Percentiles rank a stretch among this genome's conserved stretches.
Evolutionary conservation across 2,329 filamentous ascomycete species (phyloP).

Genomic region (Colletotrichum noveboracense): DNA sequence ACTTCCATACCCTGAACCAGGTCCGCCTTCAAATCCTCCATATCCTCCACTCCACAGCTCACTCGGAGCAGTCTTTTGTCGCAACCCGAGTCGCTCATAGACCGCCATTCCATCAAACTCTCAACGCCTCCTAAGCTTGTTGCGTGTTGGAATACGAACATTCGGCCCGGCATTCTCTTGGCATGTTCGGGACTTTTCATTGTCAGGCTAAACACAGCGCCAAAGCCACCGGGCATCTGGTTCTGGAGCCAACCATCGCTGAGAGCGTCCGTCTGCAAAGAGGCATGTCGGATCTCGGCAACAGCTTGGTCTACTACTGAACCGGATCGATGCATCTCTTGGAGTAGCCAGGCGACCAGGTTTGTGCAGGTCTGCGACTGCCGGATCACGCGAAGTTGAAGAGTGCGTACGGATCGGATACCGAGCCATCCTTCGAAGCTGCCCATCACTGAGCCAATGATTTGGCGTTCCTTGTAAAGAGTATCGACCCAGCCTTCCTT

Average conservation of each 20-base stretch:
- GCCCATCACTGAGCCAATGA: slow-evolving; percentile 84
- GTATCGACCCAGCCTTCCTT: slow-evolving; percentile 59
- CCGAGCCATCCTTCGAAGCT: slow-evolving; percentile 92
- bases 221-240: not conserved
- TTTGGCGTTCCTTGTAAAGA: slow-evolving; percentile 71
- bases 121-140: not conserved
- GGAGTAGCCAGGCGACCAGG: not conserved
- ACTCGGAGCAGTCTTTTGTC: not conserved
- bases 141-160: not conserved
- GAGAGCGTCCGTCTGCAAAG: not conserved
- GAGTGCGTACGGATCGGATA: slow-evolving; percentile 81
- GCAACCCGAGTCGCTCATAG: not conserved
- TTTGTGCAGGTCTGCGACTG: slow-evolving; percentile 64
- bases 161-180: not conserved
- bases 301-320: not conserved
- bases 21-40: not conserved
- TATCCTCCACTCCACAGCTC: not conserved
- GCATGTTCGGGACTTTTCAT: not conserved
- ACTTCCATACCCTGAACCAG: not conserved
- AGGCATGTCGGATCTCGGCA: not conserved
- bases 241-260: not conserved
- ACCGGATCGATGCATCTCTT: not conserved
- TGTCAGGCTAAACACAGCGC: not conserved
- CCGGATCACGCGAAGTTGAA: slow-evolving; percentile 80
- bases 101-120: not conserved